Percentiles rank a stretch among this genome's conserved stretches.
Conservation (phyloP, 805 yeast genomes). For the Zygotorulaspora sp. region DNA sequence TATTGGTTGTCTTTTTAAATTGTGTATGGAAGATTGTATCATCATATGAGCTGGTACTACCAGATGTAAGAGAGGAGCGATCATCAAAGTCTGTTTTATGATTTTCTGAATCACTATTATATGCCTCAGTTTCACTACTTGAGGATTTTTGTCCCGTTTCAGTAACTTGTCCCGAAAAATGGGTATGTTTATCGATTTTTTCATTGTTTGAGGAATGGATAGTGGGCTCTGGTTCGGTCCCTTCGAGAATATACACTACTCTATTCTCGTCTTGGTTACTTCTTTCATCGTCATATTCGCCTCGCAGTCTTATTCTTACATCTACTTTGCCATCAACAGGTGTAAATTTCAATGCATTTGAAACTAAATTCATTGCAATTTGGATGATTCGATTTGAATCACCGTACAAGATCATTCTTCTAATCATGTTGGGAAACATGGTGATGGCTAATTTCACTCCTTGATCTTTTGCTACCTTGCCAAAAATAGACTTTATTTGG, state of each 20-base stretch:
- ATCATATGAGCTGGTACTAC: conserved; percentile 39
- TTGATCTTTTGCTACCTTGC: conserved; percentile 72
- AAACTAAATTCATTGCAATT: conserved; percentile 85
- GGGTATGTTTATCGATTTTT: not conserved
- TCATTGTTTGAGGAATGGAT: not conserved
- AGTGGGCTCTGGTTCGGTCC: conserved; percentile 19
- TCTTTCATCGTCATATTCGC: conserved; percentile 59
- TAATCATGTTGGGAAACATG: conserved; percentile 54
- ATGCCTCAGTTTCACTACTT: conserved; percentile 8
- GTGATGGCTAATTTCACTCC: conserved; percentile 62
- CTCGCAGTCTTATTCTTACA: conserved; percentile 57
- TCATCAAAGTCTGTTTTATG: conserved; percentile 9
- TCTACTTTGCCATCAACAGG: conserved; percentile 81
- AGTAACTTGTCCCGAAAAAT: conserved; percentile 1
- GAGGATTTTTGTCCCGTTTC: conserved; percentile 5
- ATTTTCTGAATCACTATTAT: conserved; percentile 5
- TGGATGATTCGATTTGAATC: conserved; percentile 89
- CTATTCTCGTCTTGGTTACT: conserved; percentile 42
- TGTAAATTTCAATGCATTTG: conserved; percentile 88
- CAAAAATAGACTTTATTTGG: conserved; percentile 81
- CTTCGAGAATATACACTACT: conserved; percentile 43
- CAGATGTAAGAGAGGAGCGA: conserved; percentile 18
- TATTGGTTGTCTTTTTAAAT: conserved; percentile 30
- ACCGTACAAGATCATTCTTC: conserved; percentile 69
- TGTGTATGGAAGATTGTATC: conserved; percentile 43